A percentile compares a stretch with the other conserved stretches of the same genome.
Evolutionary conservation across 495 filamentous ascomycete genomes (phyloP).

Genomic region (Neurospora sp.): DNA sequence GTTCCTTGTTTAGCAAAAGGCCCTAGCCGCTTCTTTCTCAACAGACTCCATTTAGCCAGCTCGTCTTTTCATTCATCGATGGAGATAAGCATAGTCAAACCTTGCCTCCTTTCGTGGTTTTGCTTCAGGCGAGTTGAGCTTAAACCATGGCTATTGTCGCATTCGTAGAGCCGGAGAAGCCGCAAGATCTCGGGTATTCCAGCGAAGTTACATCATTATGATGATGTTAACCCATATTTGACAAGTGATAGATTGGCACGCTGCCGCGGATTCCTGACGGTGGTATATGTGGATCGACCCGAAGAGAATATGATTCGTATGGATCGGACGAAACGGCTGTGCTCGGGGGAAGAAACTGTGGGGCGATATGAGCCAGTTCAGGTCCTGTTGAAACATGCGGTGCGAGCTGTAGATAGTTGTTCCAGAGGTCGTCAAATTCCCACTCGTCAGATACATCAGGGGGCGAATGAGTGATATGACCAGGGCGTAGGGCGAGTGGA

Average conservation of each 20-base stretch:
- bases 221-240: constrained; percentile 5
- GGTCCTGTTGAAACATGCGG: constrained; percentile 9
- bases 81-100: not conserved
- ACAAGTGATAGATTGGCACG: constrained; percentile 7
- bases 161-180: not conserved
- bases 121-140: not conserved
- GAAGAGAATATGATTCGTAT: constrained; percentile 9
- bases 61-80: not conserved
- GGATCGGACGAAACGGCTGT: constrained; percentile 9
- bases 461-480: constrained; percentile 9
- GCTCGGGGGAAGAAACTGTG: constrained; percentile 15
- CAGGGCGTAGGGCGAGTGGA: constrained; percentile 1
- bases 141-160: not conserved
- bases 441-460: constrained; percentile 35
- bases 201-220: not conserved
- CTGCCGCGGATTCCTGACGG: not conserved
- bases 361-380: constrained; percentile 2
- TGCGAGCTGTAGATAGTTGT: constrained; percentile 27
- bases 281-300: constrained; percentile 4
- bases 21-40: not conserved
- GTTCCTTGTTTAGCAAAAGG: not conserved
- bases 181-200: not conserved
- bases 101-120: not conserved
- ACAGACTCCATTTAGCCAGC: not conserved
- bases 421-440: constrained; percentile 48